These are phyloP conservation scores for Betula pendula DNA, from an alignment of 306 rosid genomes.

Conservation along the genomic window DNA sequence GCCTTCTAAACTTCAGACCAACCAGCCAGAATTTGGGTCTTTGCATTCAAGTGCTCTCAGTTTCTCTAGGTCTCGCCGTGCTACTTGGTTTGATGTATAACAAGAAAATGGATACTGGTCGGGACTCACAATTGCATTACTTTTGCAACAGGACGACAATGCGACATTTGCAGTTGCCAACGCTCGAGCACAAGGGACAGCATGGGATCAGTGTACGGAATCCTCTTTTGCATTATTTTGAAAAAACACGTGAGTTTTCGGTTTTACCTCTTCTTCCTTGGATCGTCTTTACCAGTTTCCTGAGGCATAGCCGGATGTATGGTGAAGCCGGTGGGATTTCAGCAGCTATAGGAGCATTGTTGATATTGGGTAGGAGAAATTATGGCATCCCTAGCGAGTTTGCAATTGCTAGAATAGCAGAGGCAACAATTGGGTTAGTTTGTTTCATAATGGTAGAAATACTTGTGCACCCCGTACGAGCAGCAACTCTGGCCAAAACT, in stretches of 20 bases:
- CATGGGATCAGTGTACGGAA: slow-evolving; percentile 76
- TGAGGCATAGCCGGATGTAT: slow-evolving; percentile 68
- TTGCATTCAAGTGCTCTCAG: slow-evolving; percentile 73
- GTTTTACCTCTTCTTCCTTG: slow-evolving; percentile 67
- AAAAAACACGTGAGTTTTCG: slow-evolving; percentile 25
- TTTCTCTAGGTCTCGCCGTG: slow-evolving; percentile 68
- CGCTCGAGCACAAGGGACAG: slow-evolving; percentile 81
- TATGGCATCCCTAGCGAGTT: slow-evolving; percentile 59
- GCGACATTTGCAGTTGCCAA: slow-evolving; percentile 62
- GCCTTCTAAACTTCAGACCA: slow-evolving; percentile 34
- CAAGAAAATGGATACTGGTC: slow-evolving; percentile 65
- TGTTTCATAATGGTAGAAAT: slow-evolving; percentile 57
- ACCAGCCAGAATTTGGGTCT: slow-evolving; percentile 36
- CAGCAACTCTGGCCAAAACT: slow-evolving; percentile 61
- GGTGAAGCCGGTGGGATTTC: slow-evolving; percentile 77
- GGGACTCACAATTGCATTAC: slow-evolving; percentile 70
- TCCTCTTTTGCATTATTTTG: slow-evolving; percentile 50
- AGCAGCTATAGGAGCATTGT: slow-evolving; percentile 60
- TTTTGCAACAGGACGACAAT: slow-evolving; percentile 48
- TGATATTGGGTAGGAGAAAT: slow-evolving; percentile 66
- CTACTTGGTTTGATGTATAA: slow-evolving; percentile 57
- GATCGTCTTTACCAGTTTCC: slow-evolving; percentile 61
- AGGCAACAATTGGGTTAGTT: slow-evolving; percentile 69
- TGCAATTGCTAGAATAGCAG: slow-evolving; percentile 63
- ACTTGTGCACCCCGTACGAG: slow-evolving; percentile 55